Conservation (phyloP, 2,329 filamentous ascomycete species). For the Cordyceps tenuipes region DNA sequence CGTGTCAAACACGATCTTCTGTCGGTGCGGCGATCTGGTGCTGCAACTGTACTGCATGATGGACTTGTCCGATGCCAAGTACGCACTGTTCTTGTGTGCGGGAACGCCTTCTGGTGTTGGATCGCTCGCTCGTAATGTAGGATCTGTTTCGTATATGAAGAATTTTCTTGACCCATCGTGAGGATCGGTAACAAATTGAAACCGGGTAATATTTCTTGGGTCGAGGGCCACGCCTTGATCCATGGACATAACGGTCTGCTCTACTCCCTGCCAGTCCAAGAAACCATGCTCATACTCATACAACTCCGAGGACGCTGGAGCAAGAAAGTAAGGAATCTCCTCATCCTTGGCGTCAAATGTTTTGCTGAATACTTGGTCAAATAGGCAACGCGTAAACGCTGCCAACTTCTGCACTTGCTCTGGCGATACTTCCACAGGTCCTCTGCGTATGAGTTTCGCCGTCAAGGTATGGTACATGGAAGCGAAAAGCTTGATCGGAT, state of each 20-base stretch:
- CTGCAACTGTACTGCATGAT: slow-evolving; percentile 83
- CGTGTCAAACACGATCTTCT: slow-evolving; percentile 43
- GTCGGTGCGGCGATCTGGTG: slow-evolving; percentile 55
- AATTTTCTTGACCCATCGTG: slow-evolving; percentile 58
- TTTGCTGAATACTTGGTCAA: slow-evolving; percentile 85
- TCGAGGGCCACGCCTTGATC: not conserved
- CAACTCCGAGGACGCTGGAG: slow-evolving; percentile 40
- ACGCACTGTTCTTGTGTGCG: slow-evolving; percentile 35
- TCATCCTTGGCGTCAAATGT: slow-evolving; percentile 55
- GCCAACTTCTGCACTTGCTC: slow-evolving; percentile 49
- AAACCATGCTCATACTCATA: not conserved
- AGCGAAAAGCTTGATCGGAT: not conserved
- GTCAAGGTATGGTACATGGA: not conserved
- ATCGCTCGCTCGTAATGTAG: slow-evolving; percentile 54
- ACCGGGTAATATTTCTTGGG: slow-evolving; percentile 23
- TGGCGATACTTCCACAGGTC: slow-evolving; percentile 34
- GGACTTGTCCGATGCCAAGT: slow-evolving; percentile 37
- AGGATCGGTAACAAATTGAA: slow-evolving; percentile 46
- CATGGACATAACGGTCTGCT: slow-evolving; percentile 23
- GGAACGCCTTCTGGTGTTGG: slow-evolving; percentile 51
- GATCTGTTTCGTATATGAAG: slow-evolving; percentile 43
- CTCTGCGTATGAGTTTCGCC: slow-evolving; percentile 20
- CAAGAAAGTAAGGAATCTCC: slow-evolving; percentile 77
- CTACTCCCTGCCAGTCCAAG: slow-evolving; percentile 33
- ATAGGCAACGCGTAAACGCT: slow-evolving; percentile 66